Conservation (phyloP, 352 stramenopile genomes). For the Aphanomyces stellatus region DNA sequence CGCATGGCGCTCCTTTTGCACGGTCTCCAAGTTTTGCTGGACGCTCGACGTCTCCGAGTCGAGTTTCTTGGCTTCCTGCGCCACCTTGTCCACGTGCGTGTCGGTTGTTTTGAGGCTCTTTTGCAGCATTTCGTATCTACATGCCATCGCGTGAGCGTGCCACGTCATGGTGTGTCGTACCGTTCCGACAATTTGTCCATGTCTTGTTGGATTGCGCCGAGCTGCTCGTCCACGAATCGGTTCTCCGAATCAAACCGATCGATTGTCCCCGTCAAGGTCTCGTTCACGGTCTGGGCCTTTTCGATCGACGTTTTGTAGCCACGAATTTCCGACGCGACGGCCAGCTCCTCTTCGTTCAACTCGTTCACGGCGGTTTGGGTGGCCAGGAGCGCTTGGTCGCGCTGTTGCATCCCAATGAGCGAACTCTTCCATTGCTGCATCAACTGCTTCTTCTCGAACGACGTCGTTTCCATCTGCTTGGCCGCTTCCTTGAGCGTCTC, state of each 20-base stretch:
- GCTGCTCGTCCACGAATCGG: constrained; percentile 64
- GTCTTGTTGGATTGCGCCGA: constrained; percentile 43
- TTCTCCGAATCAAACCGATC: constrained; percentile 82
- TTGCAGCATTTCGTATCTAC: constrained; percentile 69
- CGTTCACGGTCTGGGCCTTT: constrained; percentile 71
- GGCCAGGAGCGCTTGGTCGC: constrained; percentile 89
- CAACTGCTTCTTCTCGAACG: constrained; percentile 93
- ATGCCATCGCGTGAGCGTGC: background rate
- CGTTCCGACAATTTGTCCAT: constrained; percentile 66
- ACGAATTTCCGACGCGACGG: constrained; percentile 78
- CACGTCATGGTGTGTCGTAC: background rate
- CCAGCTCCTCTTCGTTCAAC: constrained; percentile 72
- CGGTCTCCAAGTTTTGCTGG: constrained; percentile 66
- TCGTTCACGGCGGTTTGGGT: constrained; percentile 75
- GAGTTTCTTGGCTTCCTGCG: constrained; percentile 53
- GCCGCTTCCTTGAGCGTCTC: constrained; percentile 83
- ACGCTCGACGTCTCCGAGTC: constrained; percentile 60
- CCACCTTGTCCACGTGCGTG: constrained; percentile 58
- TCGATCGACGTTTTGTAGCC: constrained; percentile 82
- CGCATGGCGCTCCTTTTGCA: constrained; percentile 80
- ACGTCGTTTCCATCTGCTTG: constrained; percentile 87
- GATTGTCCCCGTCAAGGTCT: constrained; percentile 71
- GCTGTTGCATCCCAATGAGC: constrained; percentile 83
- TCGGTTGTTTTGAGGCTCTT: constrained; percentile 86
- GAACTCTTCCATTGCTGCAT: constrained; percentile 93